Base-by-base conservation (phyloP, 108 stramenopile genomes). In the Phaeodactylum tricornutum region DNA sequence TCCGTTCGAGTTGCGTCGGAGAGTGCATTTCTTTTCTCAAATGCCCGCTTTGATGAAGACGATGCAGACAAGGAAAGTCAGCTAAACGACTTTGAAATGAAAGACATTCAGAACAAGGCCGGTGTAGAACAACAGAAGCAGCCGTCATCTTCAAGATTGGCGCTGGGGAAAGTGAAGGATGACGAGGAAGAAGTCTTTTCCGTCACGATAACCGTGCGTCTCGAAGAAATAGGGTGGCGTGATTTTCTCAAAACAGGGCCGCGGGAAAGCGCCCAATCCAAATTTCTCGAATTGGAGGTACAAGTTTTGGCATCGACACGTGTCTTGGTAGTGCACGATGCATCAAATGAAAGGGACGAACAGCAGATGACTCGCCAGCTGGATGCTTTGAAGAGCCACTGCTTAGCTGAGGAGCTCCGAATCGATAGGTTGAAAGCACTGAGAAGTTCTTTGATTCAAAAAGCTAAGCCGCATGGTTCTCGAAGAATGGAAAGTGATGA, bases 181-280 rank as follows among this genome's bases (percentile, higher is more conserved):
- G 90, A 92, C 57, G 84, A 87, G 41, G 45, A 75, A 20, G 82
- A 76, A 4, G 60, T 68, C 26, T 92, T 79, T 53, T 85, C 85
- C 23, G 55, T 57, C 24, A 48, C 74, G 0, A 67, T 67, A 33
- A 84, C 61, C 15, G 67, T 94, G 0, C 77, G 75, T 33, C 59
- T 94, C 29, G 92, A 94, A 59, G 92, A 88, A 60, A 90, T 94
- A 35, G 92, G 92, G 7, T 83, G 65, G 56, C 55, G 56, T 1
- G 75, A 64, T 21, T 43, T 57, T 9, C 63, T 93, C 3, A 14
- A 23, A 4, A 41, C 6, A 9, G 31, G 17, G 3, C 22, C 17
- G 9, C 9, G 9, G 8, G 6, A 28, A 9, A 17, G 29, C 17
- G 32, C 11, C 7, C 16, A 23, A 31, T 58, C 57, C 20, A 56